Percentiles rank a stretch among this genome's conserved stretches.
These are phyloP conservation scores for Nicotiana undulata DNA, from an alignment of 257 asterid genomes.

Conservation along the genomic window DNA sequence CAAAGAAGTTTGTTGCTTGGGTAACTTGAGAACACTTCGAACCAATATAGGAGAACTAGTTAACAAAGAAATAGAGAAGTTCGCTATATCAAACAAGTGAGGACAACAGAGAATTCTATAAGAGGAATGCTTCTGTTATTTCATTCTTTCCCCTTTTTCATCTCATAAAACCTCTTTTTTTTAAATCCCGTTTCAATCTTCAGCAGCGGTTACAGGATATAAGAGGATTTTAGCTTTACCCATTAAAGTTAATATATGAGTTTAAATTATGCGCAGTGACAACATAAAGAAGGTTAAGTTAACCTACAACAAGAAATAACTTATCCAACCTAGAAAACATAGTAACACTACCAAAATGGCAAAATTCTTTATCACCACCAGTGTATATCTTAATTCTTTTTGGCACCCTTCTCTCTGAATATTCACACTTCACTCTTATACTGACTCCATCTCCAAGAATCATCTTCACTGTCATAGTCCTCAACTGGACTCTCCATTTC, in stretches of 20 bases:
- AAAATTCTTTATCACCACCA: neutral
- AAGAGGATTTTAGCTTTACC: too few species aligned
- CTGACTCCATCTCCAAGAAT: constrained; percentile 33
- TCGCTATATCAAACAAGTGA: neutral
- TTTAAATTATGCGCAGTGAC: too few species aligned
- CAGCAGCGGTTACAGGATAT: too few species aligned
- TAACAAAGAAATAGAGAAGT: too few species aligned
- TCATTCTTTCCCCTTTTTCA: neutral
- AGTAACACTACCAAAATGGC: neutral
- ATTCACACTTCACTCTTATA: constrained; percentile 35
- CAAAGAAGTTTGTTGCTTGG: neutral
- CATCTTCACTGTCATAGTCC: constrained; percentile 40
- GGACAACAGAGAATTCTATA: neutral
- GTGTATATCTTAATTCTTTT: too few species aligned
- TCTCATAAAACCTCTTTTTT: neutral
- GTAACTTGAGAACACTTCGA: neutral
- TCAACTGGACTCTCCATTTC: constrained; percentile 27
- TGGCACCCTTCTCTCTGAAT: neutral
- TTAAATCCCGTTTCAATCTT: too few species aligned
- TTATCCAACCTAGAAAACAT: neutral
- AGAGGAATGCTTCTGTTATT: neutral
- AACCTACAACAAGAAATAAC: too few species aligned
- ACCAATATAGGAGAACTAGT: too few species aligned
- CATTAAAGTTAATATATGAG: too few species aligned
- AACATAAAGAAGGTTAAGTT: too few species aligned